A percentile compares a stretch with the other conserved stretches of the same genome.
phyloP scores from a whole-genome alignment of 2,329 filamentous ascomycete species.

The Colletotrichum destructivum region DNA sequence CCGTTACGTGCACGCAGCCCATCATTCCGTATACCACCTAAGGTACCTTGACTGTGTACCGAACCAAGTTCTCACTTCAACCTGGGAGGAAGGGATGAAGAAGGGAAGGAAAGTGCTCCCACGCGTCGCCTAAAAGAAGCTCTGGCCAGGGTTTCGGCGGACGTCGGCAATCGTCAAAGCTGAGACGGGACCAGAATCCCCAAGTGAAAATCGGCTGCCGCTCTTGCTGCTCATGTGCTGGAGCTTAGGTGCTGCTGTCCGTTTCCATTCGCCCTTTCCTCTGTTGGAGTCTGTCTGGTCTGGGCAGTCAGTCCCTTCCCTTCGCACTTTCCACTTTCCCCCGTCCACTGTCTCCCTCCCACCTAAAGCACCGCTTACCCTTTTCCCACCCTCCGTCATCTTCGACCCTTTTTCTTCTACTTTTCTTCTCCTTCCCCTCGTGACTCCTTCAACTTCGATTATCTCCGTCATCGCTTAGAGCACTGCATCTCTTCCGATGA shows the following conservation, averaged over 20 bases:
- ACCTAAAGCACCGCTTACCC: neutral
- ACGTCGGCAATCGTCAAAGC: conserved; percentile 38
- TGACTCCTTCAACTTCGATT: conserved; percentile 21
- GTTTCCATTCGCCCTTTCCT: neutral
- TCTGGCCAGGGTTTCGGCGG: conserved; percentile 31
- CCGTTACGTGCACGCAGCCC: neutral
- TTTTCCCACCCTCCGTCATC: conserved; percentile 19
- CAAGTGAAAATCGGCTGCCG: neutral
- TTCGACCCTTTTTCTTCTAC: neutral
- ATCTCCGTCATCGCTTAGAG: neutral
- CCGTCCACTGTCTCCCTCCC: conserved; percentile 5
- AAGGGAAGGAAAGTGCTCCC: neutral
- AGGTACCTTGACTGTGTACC: too few species aligned
- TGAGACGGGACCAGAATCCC: conserved; percentile 26
- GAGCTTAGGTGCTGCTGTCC: neutral
- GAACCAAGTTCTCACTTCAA: neutral
- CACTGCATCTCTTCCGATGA: neutral
- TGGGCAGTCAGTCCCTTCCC: neutral
- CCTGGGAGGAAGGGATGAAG: neutral
- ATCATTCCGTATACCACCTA: neutral
- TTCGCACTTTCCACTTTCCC: neutral
- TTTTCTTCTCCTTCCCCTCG: neutral
- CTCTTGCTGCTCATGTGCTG: neutral
- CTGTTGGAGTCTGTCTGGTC: neutral
- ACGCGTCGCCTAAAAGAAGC: conserved; percentile 6